Base-by-base conservation (phyloP, 495 filamentous ascomycete genomes). In the Pseudevernia furfuracea region DNA sequence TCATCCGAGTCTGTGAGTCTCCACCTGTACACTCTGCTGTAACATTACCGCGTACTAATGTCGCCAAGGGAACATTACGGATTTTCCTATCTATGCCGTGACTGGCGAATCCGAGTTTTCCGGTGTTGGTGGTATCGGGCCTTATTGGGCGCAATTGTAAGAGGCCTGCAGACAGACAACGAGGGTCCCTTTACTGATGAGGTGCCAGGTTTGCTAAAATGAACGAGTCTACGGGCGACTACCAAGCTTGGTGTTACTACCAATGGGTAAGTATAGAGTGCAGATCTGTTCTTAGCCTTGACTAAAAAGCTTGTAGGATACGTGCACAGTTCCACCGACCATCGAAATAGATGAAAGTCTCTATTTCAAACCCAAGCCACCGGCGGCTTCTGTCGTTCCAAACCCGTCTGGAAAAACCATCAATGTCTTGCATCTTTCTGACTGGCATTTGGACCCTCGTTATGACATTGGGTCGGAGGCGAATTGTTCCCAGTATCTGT, bases 361-460 rank as follows among this genome's bases (percentile, higher is more conserved):
- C 3, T 72, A 68, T 59, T 67, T 67, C 17, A 61, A 58, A 38
- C 74, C 76, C 4, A 77, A 76, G 68, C 80, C 80, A 11, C 64
- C 58, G 7, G 73, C 76, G 48, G 69, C 70, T 28, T 64, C 61
- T 28, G 72, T 60, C 32, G 67, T 65, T 17, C 78, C 76, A 8
- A 61, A 69, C n/a, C 64, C 74, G 10, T 79, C 74, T 36, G 78
- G 79, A 28, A 72, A 78, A 68, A 69, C 71, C 9, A 75, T 78
- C 52, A 80, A 81, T 59, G 78, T 82, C 8, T 66, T 80, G 19
- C 80, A 82, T 67, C 60, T 82, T 37, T 79, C 77, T 10, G 80
- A 82, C 63, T 75, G 80, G 60, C 80, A 81, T 66, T 68, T 82
- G 11, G 80, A 82, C 71, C 78, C 80, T 34, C 68, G 80, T 39